phyloP scores from a whole-genome alignment of 225 moss, liverwort and hornwort species.

The Straminergon stramineum region DNA sequence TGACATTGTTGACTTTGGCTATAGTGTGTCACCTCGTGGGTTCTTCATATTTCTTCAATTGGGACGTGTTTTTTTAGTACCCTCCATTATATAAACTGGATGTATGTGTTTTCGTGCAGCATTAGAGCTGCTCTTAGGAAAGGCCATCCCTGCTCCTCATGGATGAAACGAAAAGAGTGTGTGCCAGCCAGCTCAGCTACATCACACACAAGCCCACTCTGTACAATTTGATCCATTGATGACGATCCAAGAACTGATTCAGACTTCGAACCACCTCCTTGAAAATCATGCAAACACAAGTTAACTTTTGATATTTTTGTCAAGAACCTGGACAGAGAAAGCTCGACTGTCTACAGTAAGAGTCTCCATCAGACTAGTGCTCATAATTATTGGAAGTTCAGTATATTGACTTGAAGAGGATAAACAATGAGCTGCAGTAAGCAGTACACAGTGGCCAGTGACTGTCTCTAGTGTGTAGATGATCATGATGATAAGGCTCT shows the following conservation, averaged over 20 bases:
- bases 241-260: neutral
- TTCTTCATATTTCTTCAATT: too few relatives aligned
- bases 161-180: constrained; percentile 1
- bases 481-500: neutral
- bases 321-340: neutral
- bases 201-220: neutral
- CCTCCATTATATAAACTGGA: too few relatives aligned
- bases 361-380: neutral
- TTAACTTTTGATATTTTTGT: neutral
- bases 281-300: neutral
- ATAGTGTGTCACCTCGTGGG: too few relatives aligned
- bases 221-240: neutral
- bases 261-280: neutral
- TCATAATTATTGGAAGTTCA: neutral
- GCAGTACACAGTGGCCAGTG: neutral
- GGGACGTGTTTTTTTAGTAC: too few relatives aligned
- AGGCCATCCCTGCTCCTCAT: neutral
- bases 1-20: too few relatives aligned
- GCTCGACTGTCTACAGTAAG: neutral
- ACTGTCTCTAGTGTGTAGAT: too few relatives aligned
- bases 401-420: neutral
- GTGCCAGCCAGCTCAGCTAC: neutral
- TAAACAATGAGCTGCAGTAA: neutral
- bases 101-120: too few relatives aligned
- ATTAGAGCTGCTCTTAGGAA: too few relatives aligned